phyloP scores from a whole-genome alignment of 108 stramenopile genomes.

The Pseudonitzschia delicatissima region DNA sequence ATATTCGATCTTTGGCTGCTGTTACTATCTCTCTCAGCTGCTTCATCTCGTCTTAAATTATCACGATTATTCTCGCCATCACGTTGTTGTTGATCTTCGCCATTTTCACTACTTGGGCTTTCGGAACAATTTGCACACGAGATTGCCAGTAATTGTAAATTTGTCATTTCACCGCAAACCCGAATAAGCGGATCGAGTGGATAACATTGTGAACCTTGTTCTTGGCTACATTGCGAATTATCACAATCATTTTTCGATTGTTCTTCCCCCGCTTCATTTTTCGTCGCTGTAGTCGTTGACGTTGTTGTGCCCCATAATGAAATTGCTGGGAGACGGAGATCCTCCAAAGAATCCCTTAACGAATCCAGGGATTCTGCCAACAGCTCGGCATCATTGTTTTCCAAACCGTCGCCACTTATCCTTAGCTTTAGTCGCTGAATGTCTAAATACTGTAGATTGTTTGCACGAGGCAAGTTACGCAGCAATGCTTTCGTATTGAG shows the following conservation, averaged over 20 bases:
- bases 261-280: background rate
- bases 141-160: slow-evolving; percentile 28
- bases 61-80: background rate
- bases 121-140: slow-evolving; percentile 12
- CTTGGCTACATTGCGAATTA: background rate
- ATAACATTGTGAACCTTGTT: background rate
- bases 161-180: slow-evolving; percentile 28
- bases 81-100: background rate
- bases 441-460: slow-evolving; percentile 33
- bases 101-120: background rate
- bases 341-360: slow-evolving; percentile 32
- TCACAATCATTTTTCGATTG: background rate
- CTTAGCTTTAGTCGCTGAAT: slow-evolving; percentile 27
- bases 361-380: slow-evolving; percentile 25
- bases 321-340: slow-evolving; percentile 29
- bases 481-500: slow-evolving; percentile 23
- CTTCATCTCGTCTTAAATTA: too few species aligned
- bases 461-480: slow-evolving; percentile 23
- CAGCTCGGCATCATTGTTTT: slow-evolving; percentile 10
- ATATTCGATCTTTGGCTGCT: too few species aligned
- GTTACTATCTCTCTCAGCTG: too few species aligned
- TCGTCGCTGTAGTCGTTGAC: background rate
- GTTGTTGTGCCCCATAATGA: slow-evolving; percentile 6
- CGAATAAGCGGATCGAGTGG: slow-evolving; percentile 26
- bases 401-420: background rate